Evolutionary conservation across 2,329 filamentous ascomycete species (phyloP).

Genomic region (Chaetomium globosum): DNA sequence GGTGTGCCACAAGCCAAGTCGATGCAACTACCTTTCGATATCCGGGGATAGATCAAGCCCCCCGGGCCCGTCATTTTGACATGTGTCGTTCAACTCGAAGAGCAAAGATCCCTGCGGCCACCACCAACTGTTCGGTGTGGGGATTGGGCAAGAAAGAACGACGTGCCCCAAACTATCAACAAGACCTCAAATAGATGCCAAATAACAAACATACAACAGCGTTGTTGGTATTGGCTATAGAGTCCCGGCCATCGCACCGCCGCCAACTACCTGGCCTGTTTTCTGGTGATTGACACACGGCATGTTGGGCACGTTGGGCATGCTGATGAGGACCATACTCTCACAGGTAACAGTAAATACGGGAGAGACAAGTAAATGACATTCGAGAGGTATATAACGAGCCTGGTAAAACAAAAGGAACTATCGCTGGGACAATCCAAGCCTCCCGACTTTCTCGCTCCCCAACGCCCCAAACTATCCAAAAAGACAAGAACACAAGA

Average conservation of each 20-base stretch:
- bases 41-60: not conserved
- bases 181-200: not conserved
- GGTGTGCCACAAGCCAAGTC: not conserved
- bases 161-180: not conserved
- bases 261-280: not conserved
- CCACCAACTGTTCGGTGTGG: not conserved
- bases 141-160: not conserved
- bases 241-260: not conserved
- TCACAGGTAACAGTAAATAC: not conserved
- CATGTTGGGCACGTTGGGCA: not conserved
- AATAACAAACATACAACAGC: not conserved
- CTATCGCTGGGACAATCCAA: constrained; percentile 1
- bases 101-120: not conserved
- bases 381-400: constrained; percentile 20
- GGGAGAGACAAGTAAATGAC: not conserved
- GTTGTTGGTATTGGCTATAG: not conserved
- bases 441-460: not conserved
- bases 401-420: not conserved
- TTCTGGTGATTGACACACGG: too few species aligned
- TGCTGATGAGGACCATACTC: not conserved
- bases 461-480: not conserved
- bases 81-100: not conserved
- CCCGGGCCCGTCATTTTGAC: not conserved
- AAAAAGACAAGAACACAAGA: not conserved
- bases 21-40: not conserved